Base-by-base conservation (phyloP, 768 basidiomycete genomes). In the Macrolepiota albuminosa region DNA sequence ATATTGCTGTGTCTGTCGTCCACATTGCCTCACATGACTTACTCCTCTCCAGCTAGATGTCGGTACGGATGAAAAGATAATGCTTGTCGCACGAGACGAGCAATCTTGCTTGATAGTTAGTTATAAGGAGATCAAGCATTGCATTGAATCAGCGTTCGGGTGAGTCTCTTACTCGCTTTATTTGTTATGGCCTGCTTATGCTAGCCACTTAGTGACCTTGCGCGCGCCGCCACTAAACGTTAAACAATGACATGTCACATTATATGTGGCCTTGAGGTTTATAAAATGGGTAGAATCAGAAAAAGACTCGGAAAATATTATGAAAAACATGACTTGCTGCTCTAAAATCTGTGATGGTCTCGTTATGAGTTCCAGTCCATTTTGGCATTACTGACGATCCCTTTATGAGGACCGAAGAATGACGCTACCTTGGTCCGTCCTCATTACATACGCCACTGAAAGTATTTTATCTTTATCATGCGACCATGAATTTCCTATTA, bases 51-150 rank as follows among this genome's bases (percentile, higher is more conserved):
- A 96, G 93, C 84, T 98, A 54, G 97, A 99, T 70, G 88, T 88
- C 8, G 96, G 95, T 6, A 84, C 89, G 14, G 96, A 98, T 47
- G 97, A 99, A 71, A 88, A 87, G 62, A 80, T 99, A 64, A 96
- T 98, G 95, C 82, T 99, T 29, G 86, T 97, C 31, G 87, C 94
- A 6, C 81, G 96, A 49, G 96, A 99, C 70, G 97, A 98, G 70
- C 95, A 96, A 76, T 95, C 89, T 67, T 97, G 95, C 70, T 81
- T 98, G 16, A 91, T 96, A 9, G 94, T 97, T 43, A 91, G 85
- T 69, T 97, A 95, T 75, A 90, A 89, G 71, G 95, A 97, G 56
- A 82, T 98, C 75, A 95, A 91, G 74, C 70, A 82, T 3, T 95
- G 91, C 70, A 80, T 96, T 42, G 88, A 94, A 54, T 81, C 85